Conservation (phyloP, 805 yeast genomes). For the Cyberlindnera lachancei region DNA sequence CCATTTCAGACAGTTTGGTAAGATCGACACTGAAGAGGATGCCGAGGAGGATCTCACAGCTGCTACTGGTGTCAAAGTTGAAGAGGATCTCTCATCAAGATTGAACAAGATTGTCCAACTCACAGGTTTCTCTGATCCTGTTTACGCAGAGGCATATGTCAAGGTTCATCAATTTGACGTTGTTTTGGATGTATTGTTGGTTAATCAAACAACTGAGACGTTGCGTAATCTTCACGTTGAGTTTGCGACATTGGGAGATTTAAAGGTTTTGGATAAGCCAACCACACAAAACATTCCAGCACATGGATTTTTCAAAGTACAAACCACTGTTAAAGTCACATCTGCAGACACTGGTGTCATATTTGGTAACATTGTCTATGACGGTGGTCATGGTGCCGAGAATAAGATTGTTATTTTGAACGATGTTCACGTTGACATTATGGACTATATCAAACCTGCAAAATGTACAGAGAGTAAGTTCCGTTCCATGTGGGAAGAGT, state of each 20-base stretch:
- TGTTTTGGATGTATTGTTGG: conserved; percentile 85
- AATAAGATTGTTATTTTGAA: conserved; percentile 84
- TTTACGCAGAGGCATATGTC: conserved; percentile 94
- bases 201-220: conserved; percentile 89
- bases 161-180: conserved; percentile 97
- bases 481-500: conserved; percentile 98
- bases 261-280: conserved; percentile 90
- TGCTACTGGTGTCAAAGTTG: conserved; percentile 44
- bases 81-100: conserved; percentile 64
- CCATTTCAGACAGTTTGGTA: conserved; percentile 69
- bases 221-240: conserved; percentile 88
- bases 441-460: conserved; percentile 98
- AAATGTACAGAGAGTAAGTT: conserved; percentile 79
- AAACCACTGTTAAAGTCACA: conserved; percentile 86
- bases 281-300: conserved; percentile 88
- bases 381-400: conserved; percentile 90
- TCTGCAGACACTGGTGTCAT: conserved; percentile 98
- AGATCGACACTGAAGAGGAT: conserved; percentile 35
- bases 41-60: conserved; percentile 53
- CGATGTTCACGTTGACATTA: conserved; percentile 91
- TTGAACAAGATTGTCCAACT: conserved; percentile 83
- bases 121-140: conserved; percentile 98
- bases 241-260: conserved; percentile 92
- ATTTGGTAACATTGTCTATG: conserved; percentile 94
- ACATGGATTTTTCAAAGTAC: conserved; percentile 90